Evolutionary conservation across 1,139 yeast species (phyloP).

Genomic region (Lodderomyces oxycetoniae): DNA sequence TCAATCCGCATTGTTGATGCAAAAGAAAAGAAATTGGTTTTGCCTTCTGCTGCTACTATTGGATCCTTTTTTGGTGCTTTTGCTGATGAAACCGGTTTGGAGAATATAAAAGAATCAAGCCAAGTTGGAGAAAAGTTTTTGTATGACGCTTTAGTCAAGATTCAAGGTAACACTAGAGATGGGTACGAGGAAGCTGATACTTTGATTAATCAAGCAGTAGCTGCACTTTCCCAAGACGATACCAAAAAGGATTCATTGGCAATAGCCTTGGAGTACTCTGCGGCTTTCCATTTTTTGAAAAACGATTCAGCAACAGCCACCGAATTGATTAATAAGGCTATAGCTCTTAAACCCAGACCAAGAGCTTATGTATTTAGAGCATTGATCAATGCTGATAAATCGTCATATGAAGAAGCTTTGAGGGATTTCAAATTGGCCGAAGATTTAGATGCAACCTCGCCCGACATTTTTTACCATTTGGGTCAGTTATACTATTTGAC

Average conservation of each 20-base stretch:
- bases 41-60: constrained; percentile 85
- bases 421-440: constrained; percentile 72
- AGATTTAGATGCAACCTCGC: constrained; percentile 60
- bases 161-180: constrained; percentile 61
- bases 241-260: constrained; percentile 31
- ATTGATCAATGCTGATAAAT: constrained; percentile 74
- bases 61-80: constrained; percentile 84
- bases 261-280: constrained; percentile 77
- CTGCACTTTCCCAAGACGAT: constrained; percentile 34
- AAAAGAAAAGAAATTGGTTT: constrained; percentile 49
- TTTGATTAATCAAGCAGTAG: constrained; percentile 62
- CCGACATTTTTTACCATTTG: constrained; percentile 89
- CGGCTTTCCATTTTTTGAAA: constrained; percentile 79
- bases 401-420: constrained; percentile 59
- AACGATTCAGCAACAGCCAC: constrained; percentile 64
- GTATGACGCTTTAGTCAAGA: constrained; percentile 60
- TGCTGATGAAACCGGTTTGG: constrained; percentile 41
- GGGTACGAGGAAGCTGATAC: constrained; percentile 74
- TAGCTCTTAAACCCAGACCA: constrained; percentile 68
- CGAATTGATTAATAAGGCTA: constrained; percentile 56
- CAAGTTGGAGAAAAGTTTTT: constrained; percentile 59
- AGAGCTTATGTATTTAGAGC: constrained; percentile 84
- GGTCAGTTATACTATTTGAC: constrained; percentile 88
- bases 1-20: constrained; percentile 64
- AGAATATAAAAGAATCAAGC: constrained; percentile 45